These are phyloP conservation scores for Crithidia sp. DNA, from an alignment of 208 protist species.

Conservation along the genomic window DNA sequence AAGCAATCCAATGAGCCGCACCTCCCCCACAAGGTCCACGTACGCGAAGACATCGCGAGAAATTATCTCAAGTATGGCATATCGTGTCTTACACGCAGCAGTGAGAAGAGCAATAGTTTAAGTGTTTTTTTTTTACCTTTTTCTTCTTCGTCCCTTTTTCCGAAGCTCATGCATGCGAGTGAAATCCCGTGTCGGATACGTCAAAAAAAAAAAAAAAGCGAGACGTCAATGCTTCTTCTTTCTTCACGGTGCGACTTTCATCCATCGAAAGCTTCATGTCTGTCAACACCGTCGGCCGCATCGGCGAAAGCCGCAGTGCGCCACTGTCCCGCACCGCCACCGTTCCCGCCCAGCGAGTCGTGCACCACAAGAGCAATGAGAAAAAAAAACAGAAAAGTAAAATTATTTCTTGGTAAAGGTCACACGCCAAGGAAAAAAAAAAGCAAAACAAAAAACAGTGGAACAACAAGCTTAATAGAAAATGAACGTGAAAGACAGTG, in stretches of 20 bases:
- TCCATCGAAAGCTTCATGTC: not conserved
- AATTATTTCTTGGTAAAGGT: not conserved
- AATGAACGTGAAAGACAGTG: not conserved
- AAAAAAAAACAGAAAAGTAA: not conserved
- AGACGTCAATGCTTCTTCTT: not conserved
- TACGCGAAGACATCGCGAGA: too few species aligned
- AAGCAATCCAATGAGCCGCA: too few species aligned
- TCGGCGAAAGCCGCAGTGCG: not conserved
- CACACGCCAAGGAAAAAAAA: not conserved
- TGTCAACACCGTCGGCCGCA: not conserved
- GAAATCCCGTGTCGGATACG: too few species aligned
- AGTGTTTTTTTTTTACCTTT: not conserved
- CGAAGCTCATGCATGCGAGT: too few species aligned
- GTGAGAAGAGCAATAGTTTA: too few species aligned
- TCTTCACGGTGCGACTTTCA: not conserved
- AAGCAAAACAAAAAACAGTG: not conserved
- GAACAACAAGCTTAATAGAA: not conserved
- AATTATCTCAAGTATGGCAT: too few species aligned
- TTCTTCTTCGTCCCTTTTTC: too few species aligned
- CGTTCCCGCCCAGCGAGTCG: not conserved
- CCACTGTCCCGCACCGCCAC: not conserved
- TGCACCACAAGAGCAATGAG: not conserved
- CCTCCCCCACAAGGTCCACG: too few species aligned
- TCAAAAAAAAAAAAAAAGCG: not conserved
- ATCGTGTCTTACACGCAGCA: too few species aligned